These are phyloP conservation scores for Trichophyton mentagrophytes DNA, from an alignment of 2,329 filamentous ascomycete species.

Conservation along the genomic window DNA sequence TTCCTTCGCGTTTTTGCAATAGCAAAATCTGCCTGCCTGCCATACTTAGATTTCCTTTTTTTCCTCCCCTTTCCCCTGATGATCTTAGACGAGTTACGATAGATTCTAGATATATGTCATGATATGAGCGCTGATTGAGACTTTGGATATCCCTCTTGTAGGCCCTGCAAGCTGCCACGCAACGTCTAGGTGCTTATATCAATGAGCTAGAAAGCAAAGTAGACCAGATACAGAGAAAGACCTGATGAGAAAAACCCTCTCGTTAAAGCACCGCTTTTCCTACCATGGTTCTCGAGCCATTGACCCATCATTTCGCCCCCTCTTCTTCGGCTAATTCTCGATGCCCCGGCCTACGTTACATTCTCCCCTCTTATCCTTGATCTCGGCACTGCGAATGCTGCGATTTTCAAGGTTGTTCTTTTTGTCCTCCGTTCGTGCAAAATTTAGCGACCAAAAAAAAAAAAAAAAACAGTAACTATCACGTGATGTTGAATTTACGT, in stretches of 20 bases:
- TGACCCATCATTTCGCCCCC: neutral
- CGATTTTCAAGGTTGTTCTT: neutral
- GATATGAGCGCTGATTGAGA: slow-evolving; percentile 1
- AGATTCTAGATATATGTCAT: slow-evolving; percentile 1
- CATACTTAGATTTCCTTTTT: neutral
- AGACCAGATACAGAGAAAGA: slow-evolving; percentile 51
- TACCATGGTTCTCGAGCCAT: neutral
- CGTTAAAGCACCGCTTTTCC: neutral
- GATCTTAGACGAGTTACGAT: slow-evolving; percentile 1
- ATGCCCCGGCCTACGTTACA: neutral
- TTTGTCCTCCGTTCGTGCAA: neutral
- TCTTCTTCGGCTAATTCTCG: too few relatives aligned
- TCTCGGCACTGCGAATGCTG: neutral
- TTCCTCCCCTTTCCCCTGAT: neutral
- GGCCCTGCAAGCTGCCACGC: slow-evolving; percentile 78
- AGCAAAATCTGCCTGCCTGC: neutral
- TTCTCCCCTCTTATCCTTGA: neutral
- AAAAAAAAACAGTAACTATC: too few relatives aligned
- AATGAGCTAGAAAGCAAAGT: slow-evolving; percentile 70
- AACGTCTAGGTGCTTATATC: slow-evolving; percentile 74
- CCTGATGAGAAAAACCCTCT: neutral
- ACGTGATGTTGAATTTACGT: too few relatives aligned
- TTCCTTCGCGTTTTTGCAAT: neutral
- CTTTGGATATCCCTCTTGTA: slow-evolving; percentile 24
- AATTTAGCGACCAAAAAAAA: neutral